phyloP scores from a whole-genome alignment of 306 rosid species.

The Myrica gale region DNA sequence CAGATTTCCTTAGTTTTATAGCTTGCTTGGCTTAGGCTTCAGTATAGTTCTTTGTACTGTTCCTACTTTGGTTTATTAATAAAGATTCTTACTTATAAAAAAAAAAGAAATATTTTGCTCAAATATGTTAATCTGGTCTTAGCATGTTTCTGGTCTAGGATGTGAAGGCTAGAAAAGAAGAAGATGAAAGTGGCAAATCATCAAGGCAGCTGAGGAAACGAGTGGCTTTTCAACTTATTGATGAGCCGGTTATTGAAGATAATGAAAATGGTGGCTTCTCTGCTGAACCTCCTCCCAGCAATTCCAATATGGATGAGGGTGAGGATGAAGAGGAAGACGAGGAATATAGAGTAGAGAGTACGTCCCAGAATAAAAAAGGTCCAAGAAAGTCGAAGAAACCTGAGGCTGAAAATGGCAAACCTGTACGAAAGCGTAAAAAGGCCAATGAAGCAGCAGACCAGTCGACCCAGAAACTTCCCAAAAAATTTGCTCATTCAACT shows the following conservation, averaged over 20 bases:
- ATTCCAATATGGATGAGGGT: conserved; percentile 23
- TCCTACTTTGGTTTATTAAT: no score
- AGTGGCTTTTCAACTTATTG: conserved; percentile 35
- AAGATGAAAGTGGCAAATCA: conserved; percentile 28
- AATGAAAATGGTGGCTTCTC: conserved; percentile 30
- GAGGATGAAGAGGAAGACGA: conserved; percentile 43
- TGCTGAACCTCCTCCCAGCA: conserved; percentile 45
- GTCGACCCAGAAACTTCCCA: conserved; percentile 40
- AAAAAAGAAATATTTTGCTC: conserved; percentile 1
- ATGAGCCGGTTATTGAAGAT: conserved; percentile 36
- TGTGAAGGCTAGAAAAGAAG: conserved; percentile 30
- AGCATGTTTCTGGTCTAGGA: conserved; percentile 30
- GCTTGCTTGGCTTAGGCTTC: no score
- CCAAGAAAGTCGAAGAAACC: conserved; percentile 46
- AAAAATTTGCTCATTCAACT: conserved; percentile 75
- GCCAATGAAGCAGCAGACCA: conserved; percentile 40
- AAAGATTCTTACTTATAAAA: no score
- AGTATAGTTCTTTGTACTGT: no score
- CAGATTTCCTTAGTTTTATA: no score
- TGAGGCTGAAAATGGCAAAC: conserved; percentile 53
- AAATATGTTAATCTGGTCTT: conserved; percentile 17
- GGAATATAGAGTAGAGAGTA: conserved; percentile 32
- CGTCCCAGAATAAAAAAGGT: conserved; percentile 43
- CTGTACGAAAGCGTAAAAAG: conserved; percentile 44
- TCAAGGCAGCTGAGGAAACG: conserved; percentile 49